phyloP scores from a whole-genome alignment of 345 rosid species.

The thale cress (Arabidopsis thaliana) region DNA sequence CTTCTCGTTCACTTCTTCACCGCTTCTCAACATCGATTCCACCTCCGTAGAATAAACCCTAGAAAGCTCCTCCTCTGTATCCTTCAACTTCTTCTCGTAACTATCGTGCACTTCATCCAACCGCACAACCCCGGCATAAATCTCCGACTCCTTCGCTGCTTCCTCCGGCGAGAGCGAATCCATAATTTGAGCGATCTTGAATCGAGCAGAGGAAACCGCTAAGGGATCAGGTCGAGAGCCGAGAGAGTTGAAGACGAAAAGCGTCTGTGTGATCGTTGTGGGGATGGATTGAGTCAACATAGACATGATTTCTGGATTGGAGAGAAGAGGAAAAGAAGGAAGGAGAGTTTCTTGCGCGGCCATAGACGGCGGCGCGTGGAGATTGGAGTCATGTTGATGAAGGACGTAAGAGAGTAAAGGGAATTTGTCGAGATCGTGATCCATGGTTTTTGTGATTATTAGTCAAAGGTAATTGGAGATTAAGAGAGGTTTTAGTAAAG shows the following conservation, averaged over 20 bases:
- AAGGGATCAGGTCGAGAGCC: constrained; percentile 81
- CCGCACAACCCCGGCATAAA: constrained; percentile 60
- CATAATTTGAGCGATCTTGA: constrained; percentile 57
- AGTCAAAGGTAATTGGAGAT: neutral
- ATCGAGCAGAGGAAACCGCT: constrained; percentile 64
- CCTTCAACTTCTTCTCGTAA: constrained; percentile 65
- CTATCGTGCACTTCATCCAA: constrained; percentile 69
- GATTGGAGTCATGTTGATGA: constrained; percentile 51
- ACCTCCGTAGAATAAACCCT: constrained; percentile 53
- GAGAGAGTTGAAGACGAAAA: constrained; percentile 62
- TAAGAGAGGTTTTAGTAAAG: constrained; percentile 29
- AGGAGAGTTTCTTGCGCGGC: constrained; percentile 45
- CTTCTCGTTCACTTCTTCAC: constrained; percentile 51
- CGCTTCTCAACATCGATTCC: constrained; percentile 45
- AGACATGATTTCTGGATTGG: constrained; percentile 53
- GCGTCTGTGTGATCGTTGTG: constrained; percentile 54
- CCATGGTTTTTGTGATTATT: constrained; percentile 49
- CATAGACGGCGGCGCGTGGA: constrained; percentile 50
- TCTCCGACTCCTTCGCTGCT: constrained; percentile 56
- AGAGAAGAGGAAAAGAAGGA: constrained; percentile 54
- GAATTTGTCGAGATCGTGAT: constrained; percentile 54
- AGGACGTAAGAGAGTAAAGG: constrained; percentile 71
- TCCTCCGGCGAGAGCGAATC: constrained; percentile 54
- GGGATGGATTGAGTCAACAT: constrained; percentile 64
- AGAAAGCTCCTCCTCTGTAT: constrained; percentile 67